Conservation (phyloP, 1,284 basidiomycete genomes). For the Ustilago trichophora region DNA sequence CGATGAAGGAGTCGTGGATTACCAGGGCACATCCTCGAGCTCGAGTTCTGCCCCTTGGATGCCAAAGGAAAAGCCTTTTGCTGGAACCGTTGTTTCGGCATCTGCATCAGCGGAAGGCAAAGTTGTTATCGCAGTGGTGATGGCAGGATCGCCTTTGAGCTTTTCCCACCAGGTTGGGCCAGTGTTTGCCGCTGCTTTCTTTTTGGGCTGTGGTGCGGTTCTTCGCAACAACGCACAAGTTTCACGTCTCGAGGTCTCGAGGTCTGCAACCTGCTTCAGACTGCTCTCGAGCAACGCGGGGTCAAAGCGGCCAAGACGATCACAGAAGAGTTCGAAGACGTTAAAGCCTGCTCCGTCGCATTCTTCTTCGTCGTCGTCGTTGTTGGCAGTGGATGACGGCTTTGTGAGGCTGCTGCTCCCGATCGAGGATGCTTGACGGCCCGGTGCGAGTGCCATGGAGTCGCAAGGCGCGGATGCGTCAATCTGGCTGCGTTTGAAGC, state of each 20-base stretch:
- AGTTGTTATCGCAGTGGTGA: too few relatives aligned
- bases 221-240: constrained; percentile 14
- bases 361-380: constrained; percentile 39
- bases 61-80: constrained; percentile 13
- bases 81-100: neutral
- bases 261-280: constrained; percentile 23
- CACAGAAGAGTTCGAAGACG: constrained; percentile 48
- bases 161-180: constrained; percentile 40
- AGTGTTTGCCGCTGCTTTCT: neutral
- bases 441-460: constrained; percentile 8
- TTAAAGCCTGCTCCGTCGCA: constrained; percentile 44
- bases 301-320: constrained; percentile 44
- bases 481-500: constrained; percentile 63
- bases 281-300: constrained; percentile 18
- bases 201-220: constrained; percentile 1
- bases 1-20: too few relatives aligned
- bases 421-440: constrained; percentile 22
- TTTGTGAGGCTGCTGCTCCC: neutral
- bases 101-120: neutral
- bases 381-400: neutral
- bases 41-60: constrained; percentile 10
- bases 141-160: constrained; percentile 8
- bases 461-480: neutral
- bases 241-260: constrained; percentile 13
- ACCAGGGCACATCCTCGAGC: constrained; percentile 36